Conservation (phyloP, 2,329 filamentous ascomycete genomes). For the Dothidotthia symphoricarpi region DNA sequence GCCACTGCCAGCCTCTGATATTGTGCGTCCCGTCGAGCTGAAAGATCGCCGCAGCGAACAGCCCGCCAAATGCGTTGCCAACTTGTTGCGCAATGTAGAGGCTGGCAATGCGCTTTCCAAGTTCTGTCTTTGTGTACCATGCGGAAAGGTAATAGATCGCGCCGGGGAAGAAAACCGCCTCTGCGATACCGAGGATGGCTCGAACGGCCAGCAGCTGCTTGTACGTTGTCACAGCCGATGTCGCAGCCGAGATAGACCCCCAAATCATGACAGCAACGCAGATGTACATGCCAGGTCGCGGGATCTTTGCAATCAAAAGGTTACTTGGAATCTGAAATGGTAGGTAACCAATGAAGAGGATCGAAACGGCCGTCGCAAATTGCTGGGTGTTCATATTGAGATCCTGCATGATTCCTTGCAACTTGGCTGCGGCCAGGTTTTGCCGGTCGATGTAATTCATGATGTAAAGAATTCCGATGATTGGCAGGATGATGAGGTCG, state of each 20-base stretch:
- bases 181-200: constrained; percentile 25
- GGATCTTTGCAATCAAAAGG: constrained; percentile 19
- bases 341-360: constrained; percentile 50
- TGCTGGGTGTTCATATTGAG: constrained; percentile 21
- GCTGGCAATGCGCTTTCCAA: constrained; percentile 32
- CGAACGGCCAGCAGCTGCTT: constrained; percentile 20
- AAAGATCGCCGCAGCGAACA: constrained; percentile 41
- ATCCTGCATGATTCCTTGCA: constrained; percentile 22
- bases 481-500: constrained; percentile 17
- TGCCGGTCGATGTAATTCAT: constrained; percentile 24
- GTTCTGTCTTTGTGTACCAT: constrained; percentile 60
- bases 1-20: constrained; percentile 33
- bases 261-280: constrained; percentile 19
- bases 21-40: constrained; percentile 21
- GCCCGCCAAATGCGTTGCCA: constrained; percentile 43
- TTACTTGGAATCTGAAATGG: constrained; percentile 22
- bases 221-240: constrained; percentile 15
- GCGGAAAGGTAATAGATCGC: constrained; percentile 60
- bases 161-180: constrained; percentile 56
- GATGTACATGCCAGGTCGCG: constrained; percentile 20
- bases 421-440: constrained; percentile 18
- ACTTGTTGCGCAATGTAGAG: constrained; percentile 40
- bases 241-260: constrained; percentile 20
- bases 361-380: constrained; percentile 48
- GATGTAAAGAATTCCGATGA: constrained; percentile 21